Conservation (phyloP, 2,329 filamentous ascomycete species). For the Ambrosiella cleistominuta region DNA sequence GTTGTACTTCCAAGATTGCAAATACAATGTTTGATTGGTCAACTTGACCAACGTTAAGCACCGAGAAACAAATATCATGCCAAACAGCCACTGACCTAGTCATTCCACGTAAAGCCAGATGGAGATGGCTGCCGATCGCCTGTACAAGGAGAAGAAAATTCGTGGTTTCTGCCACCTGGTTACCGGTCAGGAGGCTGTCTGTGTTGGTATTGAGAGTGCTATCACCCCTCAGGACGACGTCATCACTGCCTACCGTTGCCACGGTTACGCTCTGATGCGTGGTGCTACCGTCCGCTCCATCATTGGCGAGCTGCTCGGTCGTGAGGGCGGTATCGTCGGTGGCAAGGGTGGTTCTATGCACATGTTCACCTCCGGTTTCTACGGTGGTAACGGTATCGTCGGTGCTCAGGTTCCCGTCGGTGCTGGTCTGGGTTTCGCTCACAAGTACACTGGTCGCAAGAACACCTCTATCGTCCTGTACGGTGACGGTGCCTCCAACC, state of each 20-base stretch:
- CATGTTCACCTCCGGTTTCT: slow-evolving; percentile 98
- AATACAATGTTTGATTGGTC: too few species aligned
- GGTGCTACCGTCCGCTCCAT: slow-evolving; percentile 79
- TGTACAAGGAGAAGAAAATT: slow-evolving; percentile 99
- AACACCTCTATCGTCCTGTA: slow-evolving; percentile 81
- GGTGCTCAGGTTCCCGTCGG: slow-evolving; percentile 96
- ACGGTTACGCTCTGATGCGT: slow-evolving; percentile 95
- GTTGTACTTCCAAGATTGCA: too few species aligned
- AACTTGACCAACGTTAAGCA: too few species aligned
- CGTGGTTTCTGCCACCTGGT: slow-evolving; percentile 99
- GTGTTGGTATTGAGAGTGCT: slow-evolving; percentile 90
- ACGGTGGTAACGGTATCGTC: slow-evolving; percentile 97
- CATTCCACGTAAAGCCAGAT: slow-evolving; percentile 50
- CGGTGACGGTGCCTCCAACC: slow-evolving; percentile 96
- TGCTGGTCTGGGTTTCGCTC: slow-evolving; percentile 88
- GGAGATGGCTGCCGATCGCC: slow-evolving; percentile 97
- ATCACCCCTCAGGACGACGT: slow-evolving; percentile 82
- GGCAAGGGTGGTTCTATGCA: slow-evolving; percentile 99
- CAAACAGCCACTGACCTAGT: too few species aligned
- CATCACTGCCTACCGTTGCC: slow-evolving; percentile 97
- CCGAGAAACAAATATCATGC: too few species aligned
- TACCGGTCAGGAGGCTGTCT: slow-evolving; percentile 92
- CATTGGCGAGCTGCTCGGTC: slow-evolving; percentile 87
- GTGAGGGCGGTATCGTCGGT: slow-evolving; percentile 91
- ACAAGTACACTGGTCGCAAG: slow-evolving; percentile 80